A percentile compares a stretch with the other conserved stretches of the same genome.
Conservation (phyloP, 139 green algal species). For the Limnomonas spitsbergensis region DNA sequence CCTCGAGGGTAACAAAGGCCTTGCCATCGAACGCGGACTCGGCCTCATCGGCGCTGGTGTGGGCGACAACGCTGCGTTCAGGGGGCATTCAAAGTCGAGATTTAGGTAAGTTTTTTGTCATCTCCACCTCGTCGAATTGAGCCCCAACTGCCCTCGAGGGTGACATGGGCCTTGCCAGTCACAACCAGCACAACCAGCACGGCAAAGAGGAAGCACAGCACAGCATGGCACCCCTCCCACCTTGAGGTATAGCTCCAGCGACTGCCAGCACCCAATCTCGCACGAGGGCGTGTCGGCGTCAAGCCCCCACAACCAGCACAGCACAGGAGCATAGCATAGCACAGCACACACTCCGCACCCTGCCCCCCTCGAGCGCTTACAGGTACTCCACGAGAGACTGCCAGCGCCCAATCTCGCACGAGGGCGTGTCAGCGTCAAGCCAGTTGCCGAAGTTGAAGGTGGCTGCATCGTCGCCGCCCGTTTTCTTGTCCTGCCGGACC, state of each 20-base stretch:
- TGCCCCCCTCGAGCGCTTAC: neutral
- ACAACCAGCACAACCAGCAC: too few relatives aligned
- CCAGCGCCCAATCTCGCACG: neutral
- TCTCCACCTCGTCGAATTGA: slow-evolving; percentile 7
- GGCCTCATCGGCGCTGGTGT: neutral
- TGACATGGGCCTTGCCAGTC: slow-evolving; percentile 11
- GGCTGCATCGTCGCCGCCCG: neutral
- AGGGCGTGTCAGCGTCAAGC: slow-evolving; percentile 1
- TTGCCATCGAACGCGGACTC: slow-evolving; percentile 11
- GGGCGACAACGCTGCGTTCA: neutral
- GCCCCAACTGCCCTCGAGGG: slow-evolving; percentile 9
- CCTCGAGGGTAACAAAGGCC: slow-evolving; percentile 8
- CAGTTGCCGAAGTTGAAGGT: slow-evolving; percentile 16
- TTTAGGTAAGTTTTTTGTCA: neutral
- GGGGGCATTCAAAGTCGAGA: too few relatives aligned
- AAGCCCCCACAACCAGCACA: too few relatives aligned
- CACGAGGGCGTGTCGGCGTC: neutral
- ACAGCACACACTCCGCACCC: too few relatives aligned
- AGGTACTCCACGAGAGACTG: neutral
- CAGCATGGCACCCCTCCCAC: too few relatives aligned
- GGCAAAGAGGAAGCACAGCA: too few relatives aligned
- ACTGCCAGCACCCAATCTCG: neutral
- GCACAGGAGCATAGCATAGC: too few relatives aligned
- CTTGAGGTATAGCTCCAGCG: neutral
- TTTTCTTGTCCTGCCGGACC: neutral